Evolutionary conservation across 1,284 basidiomycete species (phyloP).

Genomic region (Stygiomarasmius scandens): DNA sequence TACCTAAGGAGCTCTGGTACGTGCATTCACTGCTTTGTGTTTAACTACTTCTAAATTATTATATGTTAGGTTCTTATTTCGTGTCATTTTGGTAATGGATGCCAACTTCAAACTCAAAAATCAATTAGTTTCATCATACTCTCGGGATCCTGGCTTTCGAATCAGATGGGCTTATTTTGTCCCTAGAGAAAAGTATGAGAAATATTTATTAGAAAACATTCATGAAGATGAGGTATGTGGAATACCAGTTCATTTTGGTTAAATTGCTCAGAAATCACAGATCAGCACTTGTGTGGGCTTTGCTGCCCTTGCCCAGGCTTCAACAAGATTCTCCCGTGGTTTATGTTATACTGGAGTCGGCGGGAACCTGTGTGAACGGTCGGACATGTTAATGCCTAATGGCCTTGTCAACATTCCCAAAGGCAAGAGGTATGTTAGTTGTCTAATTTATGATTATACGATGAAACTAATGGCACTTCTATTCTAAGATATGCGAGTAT

Average conservation of each 20-base stretch:
- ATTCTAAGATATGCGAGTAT: conserved; percentile 8
- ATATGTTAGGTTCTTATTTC: not conserved
- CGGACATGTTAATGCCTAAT: conserved; percentile 6
- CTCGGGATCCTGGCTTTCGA: not conserved
- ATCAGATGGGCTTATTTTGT: conserved; percentile 7
- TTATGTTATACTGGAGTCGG: conserved; percentile 3
- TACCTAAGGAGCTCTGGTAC: conserved; percentile 5
- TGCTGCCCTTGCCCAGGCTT: conserved; percentile 3
- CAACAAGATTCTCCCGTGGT: not conserved
- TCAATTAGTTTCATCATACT: not conserved
- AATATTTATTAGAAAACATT: not conserved
- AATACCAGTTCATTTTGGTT: not conserved
- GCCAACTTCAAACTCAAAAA: not conserved
- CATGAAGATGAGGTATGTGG: not conserved
- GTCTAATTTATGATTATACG: not conserved
- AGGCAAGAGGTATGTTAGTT: conserved; percentile 8
- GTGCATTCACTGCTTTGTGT: not conserved
- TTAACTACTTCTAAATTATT: not conserved
- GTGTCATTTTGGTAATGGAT: not conserved
- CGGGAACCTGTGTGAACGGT: not conserved
- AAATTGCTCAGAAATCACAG: not conserved
- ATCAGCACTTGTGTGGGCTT: conserved; percentile 12
- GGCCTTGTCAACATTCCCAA: conserved; percentile 9
- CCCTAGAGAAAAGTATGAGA: not conserved
- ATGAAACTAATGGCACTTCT: too few relatives aligned